A percentile compares a stretch with the other conserved stretches of the same genome.
Evolutionary conservation across 75 land plant genomes (phyloP).

Genomic region (Picea sitchensis): DNA sequence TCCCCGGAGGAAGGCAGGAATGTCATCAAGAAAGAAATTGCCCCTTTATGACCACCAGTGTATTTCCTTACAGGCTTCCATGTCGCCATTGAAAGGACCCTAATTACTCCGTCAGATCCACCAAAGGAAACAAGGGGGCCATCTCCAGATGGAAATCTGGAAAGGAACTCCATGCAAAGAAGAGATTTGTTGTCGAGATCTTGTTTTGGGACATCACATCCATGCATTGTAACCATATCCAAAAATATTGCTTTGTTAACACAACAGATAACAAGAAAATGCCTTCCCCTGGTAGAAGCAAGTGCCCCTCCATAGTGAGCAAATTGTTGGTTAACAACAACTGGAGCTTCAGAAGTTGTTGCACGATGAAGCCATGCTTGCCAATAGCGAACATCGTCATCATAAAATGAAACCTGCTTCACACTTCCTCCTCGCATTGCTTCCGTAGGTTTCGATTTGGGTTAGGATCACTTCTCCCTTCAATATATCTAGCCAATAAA

Average conservation of each 20-base stretch:
- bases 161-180: constrained; percentile 93
- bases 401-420: constrained; percentile 88
- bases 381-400: constrained; percentile 98
- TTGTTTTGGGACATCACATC: constrained; percentile 95
- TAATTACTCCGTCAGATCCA: constrained; percentile 90
- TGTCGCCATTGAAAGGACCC: constrained; percentile 89
- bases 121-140: constrained; percentile 93
- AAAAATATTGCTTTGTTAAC: constrained; percentile 95
- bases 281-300: constrained; percentile 84
- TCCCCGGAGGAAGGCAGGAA: constrained; percentile 80
- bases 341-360: constrained; percentile 86
- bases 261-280: constrained; percentile 96
- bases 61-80: constrained; percentile 95
- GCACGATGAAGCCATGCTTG: constrained; percentile 90
- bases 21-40: constrained; percentile 79
- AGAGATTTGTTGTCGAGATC: constrained; percentile 89
- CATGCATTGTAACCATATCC: constrained; percentile 98
- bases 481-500: no score
- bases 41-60: constrained; percentile 93
- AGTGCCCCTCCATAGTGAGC: constrained; percentile 58
- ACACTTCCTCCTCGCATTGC: constrained; percentile 95
- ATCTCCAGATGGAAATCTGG: constrained; percentile 71
- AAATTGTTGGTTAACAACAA: constrained; percentile 62
- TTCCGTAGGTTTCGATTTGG: constrained; percentile 84
- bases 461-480: no score